Evolutionary conservation across 2,329 filamentous ascomycete species (phyloP).

Genomic region (Epichloe aotearoae): DNA sequence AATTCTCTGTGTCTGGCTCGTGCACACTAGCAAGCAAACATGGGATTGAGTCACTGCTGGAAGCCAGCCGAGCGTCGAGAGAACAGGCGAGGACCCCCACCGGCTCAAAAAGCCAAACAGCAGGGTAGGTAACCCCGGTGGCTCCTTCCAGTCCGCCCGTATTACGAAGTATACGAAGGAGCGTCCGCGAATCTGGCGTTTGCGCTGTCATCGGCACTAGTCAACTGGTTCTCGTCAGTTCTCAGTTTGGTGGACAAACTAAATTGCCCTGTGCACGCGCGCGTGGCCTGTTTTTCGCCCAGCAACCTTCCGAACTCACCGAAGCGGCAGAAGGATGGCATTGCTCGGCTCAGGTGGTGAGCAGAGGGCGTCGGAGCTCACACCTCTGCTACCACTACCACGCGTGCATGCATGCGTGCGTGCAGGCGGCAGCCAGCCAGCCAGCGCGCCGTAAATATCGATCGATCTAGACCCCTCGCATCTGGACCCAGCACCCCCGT

Average conservation of each 20-base stretch:
- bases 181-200: conserved; percentile 21
- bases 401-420: no score
- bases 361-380: no score
- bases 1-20: no score
- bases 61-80: no score
- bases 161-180: neutral
- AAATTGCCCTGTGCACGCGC: neutral
- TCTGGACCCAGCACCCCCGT: no score
- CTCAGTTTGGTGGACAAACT: neutral
- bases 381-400: no score
- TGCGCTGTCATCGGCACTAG: conserved; percentile 18
- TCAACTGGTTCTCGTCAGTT: neutral
- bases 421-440: neutral
- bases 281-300: neutral
- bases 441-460: neutral
- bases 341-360: no score
- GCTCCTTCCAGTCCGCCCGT: neutral
- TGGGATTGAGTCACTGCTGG: no score
- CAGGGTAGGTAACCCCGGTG: neutral
- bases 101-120: no score
- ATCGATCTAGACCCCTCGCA: neutral
- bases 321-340: neutral
- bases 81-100: no score
- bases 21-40: no score
- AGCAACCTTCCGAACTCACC: neutral